phyloP scores from a whole-genome alignment of 2,329 filamentous ascomycete species.

The Colletotrichum theobromicola region DNA sequence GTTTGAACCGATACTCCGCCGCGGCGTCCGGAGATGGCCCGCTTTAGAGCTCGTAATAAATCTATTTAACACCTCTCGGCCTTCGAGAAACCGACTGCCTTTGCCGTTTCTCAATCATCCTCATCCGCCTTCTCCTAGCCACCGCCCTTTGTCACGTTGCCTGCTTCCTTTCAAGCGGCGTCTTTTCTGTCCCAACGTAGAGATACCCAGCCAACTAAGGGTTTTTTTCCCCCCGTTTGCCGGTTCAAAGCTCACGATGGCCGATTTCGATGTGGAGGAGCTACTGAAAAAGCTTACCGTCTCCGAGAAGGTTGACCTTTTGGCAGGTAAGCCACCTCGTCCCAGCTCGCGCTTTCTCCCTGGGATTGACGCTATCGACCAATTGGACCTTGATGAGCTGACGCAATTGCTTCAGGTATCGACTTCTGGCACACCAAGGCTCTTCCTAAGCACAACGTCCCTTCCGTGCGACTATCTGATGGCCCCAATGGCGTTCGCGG shows the following conservation, averaged over 20 bases:
- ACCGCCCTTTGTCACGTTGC: neutral
- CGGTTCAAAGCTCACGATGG: conserved; percentile 23
- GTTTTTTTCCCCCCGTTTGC: neutral
- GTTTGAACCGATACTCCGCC: neutral
- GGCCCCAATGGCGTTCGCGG: conserved; percentile 74
- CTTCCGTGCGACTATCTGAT: conserved; percentile 69
- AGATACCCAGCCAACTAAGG: neutral
- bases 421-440: conserved; percentile 75
- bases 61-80: conserved; percentile 11
- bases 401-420: conserved; percentile 46
- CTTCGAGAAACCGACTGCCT: neutral
- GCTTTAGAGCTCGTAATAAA: neutral
- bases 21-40: conserved; percentile 1
- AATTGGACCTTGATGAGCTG: neutral
- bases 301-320: conserved; percentile 57
- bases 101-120: neutral
- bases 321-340: conserved; percentile 45
- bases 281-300: conserved; percentile 58
- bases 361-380: neutral
- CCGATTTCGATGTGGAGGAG: conserved; percentile 59
- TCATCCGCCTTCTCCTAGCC: neutral
- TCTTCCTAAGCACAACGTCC: conserved; percentile 64
- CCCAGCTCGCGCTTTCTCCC: neutral
- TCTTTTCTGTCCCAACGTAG: neutral
- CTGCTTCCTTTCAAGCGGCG: neutral